phyloP scores from a whole-genome alignment of 345 rosid species.

The Populus ilicifolia region DNA sequence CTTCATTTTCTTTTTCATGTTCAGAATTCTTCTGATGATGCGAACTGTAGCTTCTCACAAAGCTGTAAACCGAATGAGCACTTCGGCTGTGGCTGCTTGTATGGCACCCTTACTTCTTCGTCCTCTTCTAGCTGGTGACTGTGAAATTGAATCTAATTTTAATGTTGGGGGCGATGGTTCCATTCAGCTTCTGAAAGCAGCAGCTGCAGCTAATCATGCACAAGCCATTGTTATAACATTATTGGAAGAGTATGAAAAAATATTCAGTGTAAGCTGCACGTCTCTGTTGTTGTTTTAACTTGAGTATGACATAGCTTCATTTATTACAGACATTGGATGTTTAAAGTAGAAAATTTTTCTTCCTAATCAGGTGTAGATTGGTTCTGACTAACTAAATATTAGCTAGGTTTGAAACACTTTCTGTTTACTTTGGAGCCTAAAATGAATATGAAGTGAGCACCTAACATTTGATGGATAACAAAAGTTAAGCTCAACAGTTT shows the following conservation, averaged over 20 bases:
- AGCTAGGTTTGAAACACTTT: not conserved
- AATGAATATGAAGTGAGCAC: not conserved
- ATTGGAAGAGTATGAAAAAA: conserved; percentile 75
- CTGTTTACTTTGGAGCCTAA: not conserved
- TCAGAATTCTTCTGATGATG: conserved; percentile 94
- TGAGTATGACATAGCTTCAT: conserved; percentile 6
- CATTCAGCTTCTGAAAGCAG: conserved; percentile 90
- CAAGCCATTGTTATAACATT: conserved; percentile 92
- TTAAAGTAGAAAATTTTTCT: not conserved
- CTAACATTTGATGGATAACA: not conserved
- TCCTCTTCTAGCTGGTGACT: conserved; percentile 93
- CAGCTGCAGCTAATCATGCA: conserved; percentile 99
- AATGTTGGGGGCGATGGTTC: conserved; percentile 96
- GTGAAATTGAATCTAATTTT: conserved; percentile 86
- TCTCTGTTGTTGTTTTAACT: conserved; percentile 3
- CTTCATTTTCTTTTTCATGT: conserved; percentile 24
- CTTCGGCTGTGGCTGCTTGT: conserved; percentile 98
- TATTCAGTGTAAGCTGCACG: conserved; percentile 71
- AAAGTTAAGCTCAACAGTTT: not conserved
- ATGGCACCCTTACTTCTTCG: conserved; percentile 99
- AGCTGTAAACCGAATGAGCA: conserved; percentile 81
- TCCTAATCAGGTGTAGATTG: not conserved
- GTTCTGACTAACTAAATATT: not conserved
- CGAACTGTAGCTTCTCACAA: conserved; percentile 74
- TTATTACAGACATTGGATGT: not conserved